Evolutionary conservation across 2,329 filamentous ascomycete genomes (phyloP).

Genomic region (Colletotrichum costaricense): DNA sequence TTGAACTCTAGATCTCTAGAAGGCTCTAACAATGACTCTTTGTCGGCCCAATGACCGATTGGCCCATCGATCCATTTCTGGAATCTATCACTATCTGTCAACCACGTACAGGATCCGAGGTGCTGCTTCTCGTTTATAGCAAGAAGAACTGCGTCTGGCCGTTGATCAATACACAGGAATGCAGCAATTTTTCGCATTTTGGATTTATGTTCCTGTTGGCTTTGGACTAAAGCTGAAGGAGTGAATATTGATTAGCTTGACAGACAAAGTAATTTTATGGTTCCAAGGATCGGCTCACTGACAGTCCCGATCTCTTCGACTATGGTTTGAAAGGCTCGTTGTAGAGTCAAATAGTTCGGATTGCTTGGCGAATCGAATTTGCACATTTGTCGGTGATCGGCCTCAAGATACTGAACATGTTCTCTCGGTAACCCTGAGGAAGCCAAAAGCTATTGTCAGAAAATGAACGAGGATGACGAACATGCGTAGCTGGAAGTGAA

Average conservation of each 20-base stretch:
- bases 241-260: too few relatives aligned
- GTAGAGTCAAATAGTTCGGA: slow-evolving; percentile 38
- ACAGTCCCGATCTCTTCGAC: background rate
- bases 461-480: background rate
- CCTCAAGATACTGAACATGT: slow-evolving; percentile 40
- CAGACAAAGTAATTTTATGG: background rate
- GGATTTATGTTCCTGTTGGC: background rate
- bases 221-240: background rate
- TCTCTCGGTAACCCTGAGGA: slow-evolving; percentile 37
- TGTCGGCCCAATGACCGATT: background rate
- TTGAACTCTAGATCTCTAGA: background rate
- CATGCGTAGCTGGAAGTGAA: background rate
- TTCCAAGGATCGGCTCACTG: background rate
- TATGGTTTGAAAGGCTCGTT: background rate
- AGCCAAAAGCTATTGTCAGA: background rate
- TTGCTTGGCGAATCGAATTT: slow-evolving; percentile 40
- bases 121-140: background rate
- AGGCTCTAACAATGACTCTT: background rate
- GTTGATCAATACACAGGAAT: background rate
- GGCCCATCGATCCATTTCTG: background rate
- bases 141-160: background rate
- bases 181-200: background rate
- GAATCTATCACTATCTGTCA: background rate
- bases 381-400: slow-evolving; percentile 42
- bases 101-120: background rate